Evolutionary conservation across 2,329 filamentous ascomycete species (phyloP), one percentile per base, ranked within the genome.

Genomic region (Claviceps lovelessii): DNA sequence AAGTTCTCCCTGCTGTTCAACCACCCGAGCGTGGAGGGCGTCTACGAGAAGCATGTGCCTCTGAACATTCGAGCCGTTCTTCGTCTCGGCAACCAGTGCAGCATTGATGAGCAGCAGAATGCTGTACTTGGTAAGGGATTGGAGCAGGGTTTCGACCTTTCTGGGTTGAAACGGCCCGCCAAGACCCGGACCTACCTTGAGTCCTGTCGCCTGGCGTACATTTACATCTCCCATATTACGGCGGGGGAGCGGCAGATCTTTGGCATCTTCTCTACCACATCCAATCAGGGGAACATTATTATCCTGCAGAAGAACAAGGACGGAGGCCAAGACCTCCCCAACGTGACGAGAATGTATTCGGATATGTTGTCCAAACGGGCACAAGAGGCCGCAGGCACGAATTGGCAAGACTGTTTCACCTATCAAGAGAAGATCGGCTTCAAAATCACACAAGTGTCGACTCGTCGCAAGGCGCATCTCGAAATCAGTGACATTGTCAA

Each of bases 21-120:
- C 59, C 90, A 98, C 65, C 82, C 90, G 0, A 95, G 90, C 67
- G 88, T 98, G 1, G 93, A 98, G 69, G 94, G 94, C 35, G 90
- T 98, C 15, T 99, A 99, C 64, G 94, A 98, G 72, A 91, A 86
- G 63, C 86, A 95, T 60, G 78, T 99, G 1, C 90, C 94, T 1
- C 75, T 97, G 6, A 88, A 88, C 59, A 80, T 95, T 50, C 81
- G 91, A 45, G 93, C 91, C 4, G 80, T 98, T 37, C 78, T 99
- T 10, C 87, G 93, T 61, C 75, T 99, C 1, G 94, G 93, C 46
- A 96, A 88, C 63, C 75, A 87, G 35, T 98, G 93, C 67, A 94
- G 89, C 2, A 95, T 98, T 60, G 93, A 99, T 63, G 87, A 95
- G 63, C 84, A 77, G 54, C 90, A 96, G 62, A 81, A 86, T 57